These are phyloP conservation scores for Danielia oregonensis DNA, from an alignment of 805 yeast species.

Conservation along the genomic window DNA sequence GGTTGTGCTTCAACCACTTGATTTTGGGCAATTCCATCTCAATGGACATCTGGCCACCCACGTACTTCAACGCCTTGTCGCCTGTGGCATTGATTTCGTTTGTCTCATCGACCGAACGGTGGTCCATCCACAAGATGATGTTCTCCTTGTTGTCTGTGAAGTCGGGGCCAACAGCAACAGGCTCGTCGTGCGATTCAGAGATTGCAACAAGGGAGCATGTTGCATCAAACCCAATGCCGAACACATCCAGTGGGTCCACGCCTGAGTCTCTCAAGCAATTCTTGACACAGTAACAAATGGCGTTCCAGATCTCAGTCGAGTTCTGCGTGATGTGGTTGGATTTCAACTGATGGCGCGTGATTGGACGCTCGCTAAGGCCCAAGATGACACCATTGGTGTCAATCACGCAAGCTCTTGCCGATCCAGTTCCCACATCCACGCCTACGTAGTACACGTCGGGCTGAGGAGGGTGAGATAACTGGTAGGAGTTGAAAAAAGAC, in stretches of 20 bases:
- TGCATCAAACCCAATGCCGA: conserved; percentile 95
- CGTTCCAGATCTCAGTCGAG: conserved; percentile 87
- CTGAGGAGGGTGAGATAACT: conserved; percentile 34
- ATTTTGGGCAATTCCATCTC: conserved; percentile 98
- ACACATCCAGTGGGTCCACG: conserved; percentile 61
- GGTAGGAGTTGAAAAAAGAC: conserved; percentile 32
- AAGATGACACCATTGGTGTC: conserved; percentile 79
- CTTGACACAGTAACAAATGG: conserved; percentile 78
- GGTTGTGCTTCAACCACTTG: conserved; percentile 88
- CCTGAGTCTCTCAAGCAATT: conserved; percentile 71
- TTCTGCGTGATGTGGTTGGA: conserved; percentile 80
- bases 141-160: conserved; percentile 70
- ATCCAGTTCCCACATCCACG: conserved; percentile 96
- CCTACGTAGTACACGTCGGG: conserved; percentile 64
- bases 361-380: conserved; percentile 74
- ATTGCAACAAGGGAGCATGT: conserved; percentile 92
- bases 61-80: conserved; percentile 80
- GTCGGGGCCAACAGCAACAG: conserved; percentile 91
- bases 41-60: conserved; percentile 96
- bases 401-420: conserved; percentile 91
- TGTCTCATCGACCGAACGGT: conserved; percentile 84
- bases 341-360: conserved; percentile 70
- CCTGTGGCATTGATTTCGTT: conserved; percentile 73
- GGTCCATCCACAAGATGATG: conserved; percentile 97
- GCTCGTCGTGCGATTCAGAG: conserved; percentile 58